Evolutionary conservation across 2,329 filamentous ascomycete genomes (phyloP), one percentile per base, ranked within the genome.

Genomic region (Mycosphaerella sp.): DNA sequence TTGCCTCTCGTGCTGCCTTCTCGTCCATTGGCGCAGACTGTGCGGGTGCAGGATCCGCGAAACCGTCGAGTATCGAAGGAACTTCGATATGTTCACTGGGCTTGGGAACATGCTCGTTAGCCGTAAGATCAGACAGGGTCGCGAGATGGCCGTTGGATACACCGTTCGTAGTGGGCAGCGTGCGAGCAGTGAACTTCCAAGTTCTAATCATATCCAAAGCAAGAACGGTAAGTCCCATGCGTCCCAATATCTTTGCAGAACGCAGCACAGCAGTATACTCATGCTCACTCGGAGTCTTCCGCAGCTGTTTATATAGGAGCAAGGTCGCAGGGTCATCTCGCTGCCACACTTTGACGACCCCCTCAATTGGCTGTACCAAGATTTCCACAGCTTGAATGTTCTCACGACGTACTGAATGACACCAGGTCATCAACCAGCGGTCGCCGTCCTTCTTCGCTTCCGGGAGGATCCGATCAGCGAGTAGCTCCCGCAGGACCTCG

Each of bases 341-440:
- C 48, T 90, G 75, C 57, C 84, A 85, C 7, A 32, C 54, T 44
- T 93, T 71, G 1, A 95, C 76, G n/a, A 49, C 17, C 0, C 80
- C 82, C 56, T 86, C 84, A 1, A 95, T 80, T 0, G 90, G 89
- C 46, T 52, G 53, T 13, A 69, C 85, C 3, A 98, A 74, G 6
- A 86, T 82, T 46, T 87, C 81, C 6, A 96, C 89, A 5, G 91
- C 87, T 75, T 89, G 86, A 59, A 94, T 87, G 54, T 84, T 81
- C 56, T 86, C 80, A 34, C 82, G 82, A 4, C 97, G 76, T 78
- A 95, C 87, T 85, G 89, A 95, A 66, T 95, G 95, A 2, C 88
- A 87, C 93, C 93, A 98, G 0, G 87, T 93, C 9, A 90, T 87
- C 52, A 95, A 80, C 91, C 93, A 98, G 51, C 91, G 79, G 64